Conservation (phyloP, 306 rosid species). For the Luffa aegyptiaca region DNA sequence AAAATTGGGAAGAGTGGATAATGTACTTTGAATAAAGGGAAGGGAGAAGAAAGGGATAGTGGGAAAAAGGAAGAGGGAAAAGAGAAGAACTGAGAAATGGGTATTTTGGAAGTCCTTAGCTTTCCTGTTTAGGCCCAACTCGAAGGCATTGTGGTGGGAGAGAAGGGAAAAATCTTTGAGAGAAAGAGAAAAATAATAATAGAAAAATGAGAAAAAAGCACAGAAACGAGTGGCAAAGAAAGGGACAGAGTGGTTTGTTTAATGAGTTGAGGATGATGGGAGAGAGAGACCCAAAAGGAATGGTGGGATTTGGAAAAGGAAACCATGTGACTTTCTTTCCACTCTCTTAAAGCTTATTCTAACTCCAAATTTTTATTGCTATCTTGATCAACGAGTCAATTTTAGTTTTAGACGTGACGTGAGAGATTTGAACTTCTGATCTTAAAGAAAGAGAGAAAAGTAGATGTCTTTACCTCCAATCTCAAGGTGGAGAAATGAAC, state of each 20-base stretch:
- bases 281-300: not conserved
- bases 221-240: constrained; percentile 25
- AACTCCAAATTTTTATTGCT: too few species aligned
- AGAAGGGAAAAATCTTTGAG: not conserved
- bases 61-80: not conserved
- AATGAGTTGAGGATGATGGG: not conserved
- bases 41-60: not conserved
- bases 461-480: too few species aligned
- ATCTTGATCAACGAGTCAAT: too few species aligned
- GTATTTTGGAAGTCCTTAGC: not conserved
- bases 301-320: not conserved
- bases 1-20: constrained; percentile 6
- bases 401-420: too few species aligned
- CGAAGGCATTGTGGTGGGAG: not conserved
- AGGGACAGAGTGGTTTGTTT: constrained; percentile 28
- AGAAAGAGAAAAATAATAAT: not conserved
- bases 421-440: too few species aligned
- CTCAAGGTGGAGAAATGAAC: too few species aligned
- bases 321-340: not conserved
- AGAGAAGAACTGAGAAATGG: not conserved
- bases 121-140: constrained; percentile 14
- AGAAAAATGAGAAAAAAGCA: not conserved
- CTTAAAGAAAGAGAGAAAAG: too few species aligned
- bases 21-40: not conserved
- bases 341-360: too few species aligned